A percentile compares a stretch with the other conserved stretches of the same genome.
Conservation (phyloP, 2,329 filamentous ascomycete genomes). For the Hortaea sp. region DNA sequence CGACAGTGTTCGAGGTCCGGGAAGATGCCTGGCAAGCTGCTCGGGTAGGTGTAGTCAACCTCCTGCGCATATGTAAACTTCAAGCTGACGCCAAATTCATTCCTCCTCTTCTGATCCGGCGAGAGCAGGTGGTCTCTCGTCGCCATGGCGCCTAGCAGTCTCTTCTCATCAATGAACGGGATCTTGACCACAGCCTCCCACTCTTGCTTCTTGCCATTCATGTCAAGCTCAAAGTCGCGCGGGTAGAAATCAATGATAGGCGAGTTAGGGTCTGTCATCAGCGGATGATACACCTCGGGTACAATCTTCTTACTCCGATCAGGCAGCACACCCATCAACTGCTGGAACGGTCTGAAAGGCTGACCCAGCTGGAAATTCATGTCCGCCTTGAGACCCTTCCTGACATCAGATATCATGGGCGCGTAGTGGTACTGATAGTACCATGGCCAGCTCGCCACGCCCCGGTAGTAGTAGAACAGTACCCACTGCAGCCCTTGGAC, state of each 20-base stretch:
- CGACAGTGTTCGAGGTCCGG: constrained; percentile 78
- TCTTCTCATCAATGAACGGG: constrained; percentile 90
- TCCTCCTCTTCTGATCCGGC: constrained; percentile 68
- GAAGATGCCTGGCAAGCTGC: constrained; percentile 80
- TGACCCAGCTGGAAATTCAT: constrained; percentile 90
- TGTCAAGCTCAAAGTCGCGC: constrained; percentile 90
- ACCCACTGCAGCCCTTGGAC: constrained; percentile 98
- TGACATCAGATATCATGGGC: constrained; percentile 92
- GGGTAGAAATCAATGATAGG: constrained; percentile 98
- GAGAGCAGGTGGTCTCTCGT: constrained; percentile 71
- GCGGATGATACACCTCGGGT: constrained; percentile 70
- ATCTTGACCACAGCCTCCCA: constrained; percentile 99
- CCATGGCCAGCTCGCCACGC: constrained; percentile 97
- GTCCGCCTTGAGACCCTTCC: constrained; percentile 74
- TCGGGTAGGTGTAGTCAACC: constrained; percentile 73
- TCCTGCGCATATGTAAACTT: constrained; percentile 83
- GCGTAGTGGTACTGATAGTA: constrained; percentile 96
- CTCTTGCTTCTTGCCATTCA: constrained; percentile 99
- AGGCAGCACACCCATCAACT: constrained; percentile 95
- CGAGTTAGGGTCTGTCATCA: constrained; percentile 85
- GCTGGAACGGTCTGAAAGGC: constrained; percentile 89
- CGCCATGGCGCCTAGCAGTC: constrained; percentile 75
- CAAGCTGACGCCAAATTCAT: constrained; percentile 81
- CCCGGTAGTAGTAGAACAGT: constrained; percentile 93
- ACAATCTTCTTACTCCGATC: constrained; percentile 97